Evolutionary conservation across 1,284 basidiomycete species (phyloP).

Genomic region (Papiliotrema flavescens): DNA sequence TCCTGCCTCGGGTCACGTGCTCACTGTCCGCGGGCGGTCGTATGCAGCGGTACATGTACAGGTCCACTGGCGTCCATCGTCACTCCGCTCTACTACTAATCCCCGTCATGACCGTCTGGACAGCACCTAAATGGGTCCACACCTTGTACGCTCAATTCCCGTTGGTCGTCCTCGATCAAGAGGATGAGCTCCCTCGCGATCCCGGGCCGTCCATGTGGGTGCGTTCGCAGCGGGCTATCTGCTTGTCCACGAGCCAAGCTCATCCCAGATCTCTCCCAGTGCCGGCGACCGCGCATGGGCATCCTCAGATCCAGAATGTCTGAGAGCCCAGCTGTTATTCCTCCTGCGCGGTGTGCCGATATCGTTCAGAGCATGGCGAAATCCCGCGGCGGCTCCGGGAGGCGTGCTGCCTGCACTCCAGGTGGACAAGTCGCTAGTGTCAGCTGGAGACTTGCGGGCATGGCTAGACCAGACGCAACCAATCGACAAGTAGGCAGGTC

Average conservation of each 20-base stretch:
- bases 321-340: slow-evolving; percentile 42
- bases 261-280: slow-evolving; percentile 9
- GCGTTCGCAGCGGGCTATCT: background rate
- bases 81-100: background rate
- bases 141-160: slow-evolving; percentile 44
- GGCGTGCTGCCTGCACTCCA: slow-evolving; percentile 34
- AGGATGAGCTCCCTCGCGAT: slow-evolving; percentile 32
- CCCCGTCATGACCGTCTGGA: slow-evolving; percentile 12
- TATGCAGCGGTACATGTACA: no score
- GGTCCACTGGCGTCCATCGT: no score
- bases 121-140: slow-evolving; percentile 35
- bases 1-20: no score
- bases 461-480: slow-evolving; percentile 31
- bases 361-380: slow-evolving; percentile 32
- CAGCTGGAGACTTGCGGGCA: slow-evolving; percentile 28
- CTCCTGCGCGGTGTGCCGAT: slow-evolving; percentile 28
- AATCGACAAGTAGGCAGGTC: background rate
- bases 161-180: slow-evolving; percentile 39
- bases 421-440: slow-evolving; percentile 30
- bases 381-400: slow-evolving; percentile 31
- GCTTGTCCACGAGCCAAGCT: background rate
- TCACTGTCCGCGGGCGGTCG: no score
- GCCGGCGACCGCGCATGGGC: slow-evolving; percentile 29
- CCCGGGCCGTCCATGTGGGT: slow-evolving; percentile 13
- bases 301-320: slow-evolving; percentile 28